Percentiles rank a stretch among this genome's conserved stretches.
Evolutionary conservation across 495 filamentous ascomycete species (phyloP).

Genomic region (Polyplosphaeria fusca): DNA sequence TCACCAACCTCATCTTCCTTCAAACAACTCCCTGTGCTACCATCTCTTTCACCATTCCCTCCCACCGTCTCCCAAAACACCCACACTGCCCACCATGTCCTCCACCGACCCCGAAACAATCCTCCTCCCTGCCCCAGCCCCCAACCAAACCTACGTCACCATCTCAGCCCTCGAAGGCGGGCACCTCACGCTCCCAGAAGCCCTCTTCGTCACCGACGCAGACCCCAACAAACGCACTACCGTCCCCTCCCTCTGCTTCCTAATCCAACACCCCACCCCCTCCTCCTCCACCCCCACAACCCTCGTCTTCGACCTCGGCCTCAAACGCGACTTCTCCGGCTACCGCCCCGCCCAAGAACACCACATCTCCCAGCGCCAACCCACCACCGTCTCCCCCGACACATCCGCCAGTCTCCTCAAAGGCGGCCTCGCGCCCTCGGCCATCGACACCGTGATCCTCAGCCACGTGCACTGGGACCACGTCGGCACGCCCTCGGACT

Average conservation of each 20-base stretch:
- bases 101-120: slow-evolving; percentile 10
- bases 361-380: slow-evolving; percentile 44
- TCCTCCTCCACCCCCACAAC: slow-evolving; percentile 9
- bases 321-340: slow-evolving; percentile 42
- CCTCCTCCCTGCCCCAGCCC: slow-evolving; percentile 29
- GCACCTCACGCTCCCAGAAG: slow-evolving; percentile 39
- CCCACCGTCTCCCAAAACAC: not conserved
- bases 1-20: not conserved
- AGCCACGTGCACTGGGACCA: slow-evolving; percentile 56
- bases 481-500: slow-evolving; percentile 48
- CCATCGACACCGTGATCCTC: slow-evolving; percentile 48
- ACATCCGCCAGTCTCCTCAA: slow-evolving; percentile 39
- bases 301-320: slow-evolving; percentile 53
- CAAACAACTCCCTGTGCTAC: too few relatives aligned
- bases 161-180: slow-evolving; percentile 40
- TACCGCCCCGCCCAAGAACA: slow-evolving; percentile 43
- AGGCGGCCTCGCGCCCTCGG: slow-evolving; percentile 35
- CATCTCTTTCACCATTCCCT: not conserved
- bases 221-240: slow-evolving; percentile 33
- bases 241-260: slow-evolving; percentile 40
- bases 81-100: not conserved
- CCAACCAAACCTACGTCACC: slow-evolving; percentile 36
- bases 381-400: slow-evolving; percentile 42
- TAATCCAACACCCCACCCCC: slow-evolving; percentile 38
- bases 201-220: slow-evolving; percentile 38